These are phyloP conservation scores for Rachicladosporium sp. DNA, from an alignment of 2,329 filamentous ascomycete genomes.

Conservation along the genomic window DNA sequence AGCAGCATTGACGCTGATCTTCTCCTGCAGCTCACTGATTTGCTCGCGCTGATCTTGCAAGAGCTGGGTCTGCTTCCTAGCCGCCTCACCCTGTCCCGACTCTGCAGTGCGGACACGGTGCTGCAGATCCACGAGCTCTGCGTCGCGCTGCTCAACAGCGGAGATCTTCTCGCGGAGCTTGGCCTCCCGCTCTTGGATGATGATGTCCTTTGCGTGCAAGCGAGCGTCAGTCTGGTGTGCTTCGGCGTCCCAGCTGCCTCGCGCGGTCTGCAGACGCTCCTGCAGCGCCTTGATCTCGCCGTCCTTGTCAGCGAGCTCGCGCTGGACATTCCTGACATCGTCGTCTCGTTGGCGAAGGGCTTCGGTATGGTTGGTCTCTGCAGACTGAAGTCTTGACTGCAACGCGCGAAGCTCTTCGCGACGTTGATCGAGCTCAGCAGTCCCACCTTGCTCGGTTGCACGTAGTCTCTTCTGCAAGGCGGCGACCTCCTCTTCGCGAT, in stretches of 20 bases:
- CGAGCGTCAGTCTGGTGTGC: slow-evolving; percentile 25
- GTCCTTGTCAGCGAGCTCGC: slow-evolving; percentile 25
- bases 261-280: slow-evolving; percentile 25
- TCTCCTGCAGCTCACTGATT: slow-evolving; percentile 37
- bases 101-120: slow-evolving; percentile 18
- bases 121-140: slow-evolving; percentile 44
- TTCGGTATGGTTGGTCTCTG: slow-evolving; percentile 13
- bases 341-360: slow-evolving; percentile 21
- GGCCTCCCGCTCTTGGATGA: slow-evolving; percentile 60
- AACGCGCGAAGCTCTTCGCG: slow-evolving; percentile 49
- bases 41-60: slow-evolving; percentile 35
- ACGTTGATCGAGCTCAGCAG: slow-evolving; percentile 8
- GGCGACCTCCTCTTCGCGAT: slow-evolving; percentile 10
- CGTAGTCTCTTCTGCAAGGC: slow-evolving; percentile 14
- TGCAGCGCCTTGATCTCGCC: slow-evolving; percentile 25
- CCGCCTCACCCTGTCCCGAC: slow-evolving; percentile 15
- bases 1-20: slow-evolving; percentile 31
- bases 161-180: slow-evolving; percentile 66
- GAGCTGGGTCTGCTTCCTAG: slow-evolving; percentile 41
- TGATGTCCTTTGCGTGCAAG: slow-evolving; percentile 24
- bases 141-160: slow-evolving; percentile 59
- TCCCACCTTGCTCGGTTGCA: slow-evolving; percentile 12
- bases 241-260: slow-evolving; percentile 27
- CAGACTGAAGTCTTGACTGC: slow-evolving; percentile 8
- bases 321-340: slow-evolving; percentile 51